Evolutionary conservation across 495 filamentous ascomycete genomes (phyloP).

Genomic region (Penicillium verhagenii): DNA sequence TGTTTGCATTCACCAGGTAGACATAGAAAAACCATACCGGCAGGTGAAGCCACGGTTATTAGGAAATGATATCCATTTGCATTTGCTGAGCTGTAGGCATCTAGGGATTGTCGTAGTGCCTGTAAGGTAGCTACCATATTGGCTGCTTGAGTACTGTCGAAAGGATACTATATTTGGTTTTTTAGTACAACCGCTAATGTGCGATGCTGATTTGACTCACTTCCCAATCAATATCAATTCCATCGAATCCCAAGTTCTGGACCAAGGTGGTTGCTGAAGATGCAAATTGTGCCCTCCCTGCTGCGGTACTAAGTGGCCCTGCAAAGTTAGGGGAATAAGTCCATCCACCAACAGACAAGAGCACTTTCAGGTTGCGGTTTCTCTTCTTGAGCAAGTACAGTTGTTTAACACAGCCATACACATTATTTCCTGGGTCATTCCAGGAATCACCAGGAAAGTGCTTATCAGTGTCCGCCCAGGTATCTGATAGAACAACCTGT

Average conservation of each 20-base stretch:
- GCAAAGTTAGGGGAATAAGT: slow-evolving; percentile 71
- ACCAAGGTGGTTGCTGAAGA: slow-evolving; percentile 63
- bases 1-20: background rate
- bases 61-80: slow-evolving; percentile 56
- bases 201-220: slow-evolving; percentile 13
- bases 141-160: slow-evolving; percentile 47
- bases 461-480: slow-evolving; percentile 73
- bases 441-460: slow-evolving; percentile 77
- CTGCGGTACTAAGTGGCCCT: slow-evolving; percentile 58
- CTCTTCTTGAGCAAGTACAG: slow-evolving; percentile 75
- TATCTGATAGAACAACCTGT: slow-evolving; percentile 76
- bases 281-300: slow-evolving; percentile 64
- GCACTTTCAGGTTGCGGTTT: slow-evolving; percentile 77
- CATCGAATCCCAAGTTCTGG: slow-evolving; percentile 62
- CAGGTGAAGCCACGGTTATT: slow-evolving; percentile 66
- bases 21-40: slow-evolving; percentile 29
- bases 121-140: slow-evolving; percentile 64
- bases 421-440: slow-evolving; percentile 68
- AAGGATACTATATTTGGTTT: slow-evolving; percentile 28
- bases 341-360: slow-evolving; percentile 71
- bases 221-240: slow-evolving; percentile 65
- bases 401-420: slow-evolving; percentile 89
- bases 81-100: slow-evolving; percentile 55
- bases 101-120: slow-evolving; percentile 57
- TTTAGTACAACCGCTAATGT: background rate